phyloP scores from a whole-genome alignment of 2,329 filamentous ascomycete species.

The Berkeleyomyces basicola region DNA sequence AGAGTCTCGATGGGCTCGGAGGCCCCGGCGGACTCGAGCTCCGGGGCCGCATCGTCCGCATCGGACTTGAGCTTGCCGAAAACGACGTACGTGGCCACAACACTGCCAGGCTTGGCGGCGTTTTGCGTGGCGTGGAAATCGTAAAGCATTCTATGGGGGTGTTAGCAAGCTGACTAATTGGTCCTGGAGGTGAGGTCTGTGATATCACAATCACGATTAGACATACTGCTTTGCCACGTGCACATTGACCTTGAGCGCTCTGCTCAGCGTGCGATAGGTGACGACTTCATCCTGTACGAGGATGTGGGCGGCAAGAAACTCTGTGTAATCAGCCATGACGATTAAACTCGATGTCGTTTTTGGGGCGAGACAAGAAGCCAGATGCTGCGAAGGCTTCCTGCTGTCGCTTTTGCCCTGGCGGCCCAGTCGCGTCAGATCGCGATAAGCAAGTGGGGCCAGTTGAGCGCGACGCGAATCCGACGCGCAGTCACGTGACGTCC shows the following conservation, averaged over 20 bases:
- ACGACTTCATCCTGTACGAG: conserved; percentile 62
- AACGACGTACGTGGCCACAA: conserved; percentile 89
- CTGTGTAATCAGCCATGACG: conserved; percentile 45
- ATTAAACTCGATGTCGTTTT: not conserved
- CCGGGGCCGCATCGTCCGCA: conserved; percentile 52
- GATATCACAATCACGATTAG: not conserved
- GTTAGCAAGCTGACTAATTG: not conserved
- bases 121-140: conserved; percentile 73
- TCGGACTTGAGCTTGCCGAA: conserved; percentile 46
- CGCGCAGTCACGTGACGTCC: not conserved
- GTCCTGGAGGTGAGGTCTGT: not conserved
- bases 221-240: conserved; percentile 77
- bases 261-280: conserved; percentile 72
- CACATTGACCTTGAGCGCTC: conserved; percentile 67
- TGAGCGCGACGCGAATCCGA: not conserved
- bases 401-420: not conserved
- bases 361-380: not conserved
- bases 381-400: not conserved
- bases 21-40: conserved; percentile 20
- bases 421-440: too few species aligned
- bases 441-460: not conserved
- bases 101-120: conserved; percentile 49
- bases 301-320: conserved; percentile 58
- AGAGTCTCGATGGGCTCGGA: conserved; percentile 36
- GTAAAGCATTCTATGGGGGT: conserved; percentile 56